These are phyloP conservation scores for Coprinopsis marcescibilis DNA, from an alignment of 768 basidiomycete species.

Conservation along the genomic window DNA sequence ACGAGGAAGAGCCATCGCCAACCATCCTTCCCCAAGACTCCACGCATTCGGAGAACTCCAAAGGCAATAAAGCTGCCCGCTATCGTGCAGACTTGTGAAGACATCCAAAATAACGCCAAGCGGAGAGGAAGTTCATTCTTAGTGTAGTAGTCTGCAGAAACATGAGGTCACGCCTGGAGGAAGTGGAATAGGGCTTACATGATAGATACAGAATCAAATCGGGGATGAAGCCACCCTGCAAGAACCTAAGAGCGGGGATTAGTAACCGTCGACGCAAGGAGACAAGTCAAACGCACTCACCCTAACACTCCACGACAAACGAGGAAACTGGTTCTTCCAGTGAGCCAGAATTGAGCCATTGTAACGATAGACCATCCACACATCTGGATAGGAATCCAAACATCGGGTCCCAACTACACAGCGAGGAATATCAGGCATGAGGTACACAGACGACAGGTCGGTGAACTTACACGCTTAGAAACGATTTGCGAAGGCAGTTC, in stretches of 20 bases:
- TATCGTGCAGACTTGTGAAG: slow-evolving; percentile 39
- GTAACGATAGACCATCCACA: slow-evolving; percentile 50
- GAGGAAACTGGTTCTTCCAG: slow-evolving; percentile 45
- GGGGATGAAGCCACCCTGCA: slow-evolving; percentile 43
- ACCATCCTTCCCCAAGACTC: slow-evolving; percentile 44
- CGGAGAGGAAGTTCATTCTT: slow-evolving; percentile 54
- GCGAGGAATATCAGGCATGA: neutral
- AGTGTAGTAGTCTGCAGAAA: slow-evolving; percentile 59
- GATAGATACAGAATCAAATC: slow-evolving; percentile 59
- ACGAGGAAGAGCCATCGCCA: slow-evolving; percentile 34
- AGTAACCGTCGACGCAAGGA: neutral
- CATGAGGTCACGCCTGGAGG: too few species aligned
- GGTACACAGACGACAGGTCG: slow-evolving; percentile 10
- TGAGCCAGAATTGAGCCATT: slow-evolving; percentile 49
- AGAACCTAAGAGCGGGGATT: slow-evolving; percentile 10
- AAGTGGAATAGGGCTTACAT: slow-evolving; percentile 43
- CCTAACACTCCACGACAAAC: slow-evolving; percentile 43
- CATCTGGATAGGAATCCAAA: slow-evolving; percentile 59
- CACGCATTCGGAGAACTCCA: slow-evolving; percentile 55
- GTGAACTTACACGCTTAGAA: slow-evolving; percentile 44
- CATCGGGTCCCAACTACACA: slow-evolving; percentile 54
- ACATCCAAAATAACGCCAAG: slow-evolving; percentile 52
- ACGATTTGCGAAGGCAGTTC: slow-evolving; percentile 61
- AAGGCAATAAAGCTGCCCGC: slow-evolving; percentile 52
- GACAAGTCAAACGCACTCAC: slow-evolving; percentile 16